phyloP scores from a whole-genome alignment of 495 filamentous ascomycete species.

The Neurospora intermedia region DNA sequence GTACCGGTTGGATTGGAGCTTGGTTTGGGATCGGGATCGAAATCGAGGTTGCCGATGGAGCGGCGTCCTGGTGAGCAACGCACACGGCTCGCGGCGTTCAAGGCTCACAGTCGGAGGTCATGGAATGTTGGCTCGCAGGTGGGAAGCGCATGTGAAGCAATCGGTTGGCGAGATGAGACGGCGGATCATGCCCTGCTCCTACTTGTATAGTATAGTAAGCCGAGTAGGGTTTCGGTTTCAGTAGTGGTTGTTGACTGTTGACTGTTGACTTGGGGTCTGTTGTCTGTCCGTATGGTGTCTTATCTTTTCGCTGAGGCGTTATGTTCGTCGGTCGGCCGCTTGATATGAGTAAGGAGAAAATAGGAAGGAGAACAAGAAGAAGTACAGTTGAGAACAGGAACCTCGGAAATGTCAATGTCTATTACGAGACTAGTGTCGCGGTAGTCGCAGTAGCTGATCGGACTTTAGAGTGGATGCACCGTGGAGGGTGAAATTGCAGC shows the following conservation, averaged over 20 bases:
- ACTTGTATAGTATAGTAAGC: not conserved
- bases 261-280: not conserved
- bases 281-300: not conserved
- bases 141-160: not conserved
- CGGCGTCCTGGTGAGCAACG: not conserved
- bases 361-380: not conserved
- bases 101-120: not conserved
- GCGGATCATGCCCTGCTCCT: not conserved
- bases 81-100: not conserved
- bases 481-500: not conserved
- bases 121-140: not conserved
- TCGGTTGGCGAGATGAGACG: not conserved
- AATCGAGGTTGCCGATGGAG: not conserved
- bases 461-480: not conserved
- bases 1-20: not conserved
- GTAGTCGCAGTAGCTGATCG: not conserved
- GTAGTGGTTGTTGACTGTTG: not conserved
- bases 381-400: not conserved
- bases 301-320: not conserved
- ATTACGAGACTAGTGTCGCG: not conserved
- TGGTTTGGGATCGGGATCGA: not conserved
- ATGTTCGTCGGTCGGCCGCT: not conserved
- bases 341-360: not conserved
- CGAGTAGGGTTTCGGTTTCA: not conserved
- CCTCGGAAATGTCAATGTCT: not conserved